These are phyloP conservation scores for Colletotrichum graminicola DNA, from an alignment of 2,329 filamentous ascomycete genomes.

Conservation along the genomic window DNA sequence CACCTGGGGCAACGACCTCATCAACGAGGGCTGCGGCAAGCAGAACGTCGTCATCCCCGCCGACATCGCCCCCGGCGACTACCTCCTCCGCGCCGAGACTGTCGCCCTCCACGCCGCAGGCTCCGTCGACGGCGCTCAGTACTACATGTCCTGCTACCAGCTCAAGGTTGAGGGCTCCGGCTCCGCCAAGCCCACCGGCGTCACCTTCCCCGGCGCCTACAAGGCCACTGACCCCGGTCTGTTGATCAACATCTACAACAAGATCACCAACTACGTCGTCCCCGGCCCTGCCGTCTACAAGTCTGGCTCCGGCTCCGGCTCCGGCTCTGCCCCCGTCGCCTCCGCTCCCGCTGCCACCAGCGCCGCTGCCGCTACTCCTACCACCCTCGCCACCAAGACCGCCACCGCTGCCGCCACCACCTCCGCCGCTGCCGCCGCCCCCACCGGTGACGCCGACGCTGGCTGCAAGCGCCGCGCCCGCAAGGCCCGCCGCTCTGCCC, in stretches of 20 bases:
- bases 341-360: constrained; percentile 4
- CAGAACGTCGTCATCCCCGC: constrained; percentile 53
- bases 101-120: constrained; percentile 63
- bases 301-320: constrained; percentile 43
- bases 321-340: constrained; percentile 10
- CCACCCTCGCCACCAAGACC: constrained; percentile 18
- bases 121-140: constrained; percentile 54
- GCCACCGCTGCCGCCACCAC: constrained; percentile 18
- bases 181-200: constrained; percentile 44
- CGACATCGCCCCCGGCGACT: constrained; percentile 63
- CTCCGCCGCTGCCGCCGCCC: constrained; percentile 24
- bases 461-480: constrained; percentile 41
- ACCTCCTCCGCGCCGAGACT: constrained; percentile 66
- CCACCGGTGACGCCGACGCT: not conserved
- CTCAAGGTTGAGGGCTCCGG: constrained; percentile 46
- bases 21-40: constrained; percentile 43
- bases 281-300: constrained; percentile 40
- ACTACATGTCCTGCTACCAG: constrained; percentile 51
- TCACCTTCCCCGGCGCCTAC: constrained; percentile 43
- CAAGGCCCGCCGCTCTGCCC: constrained; percentile 41
- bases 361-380: constrained; percentile 15
- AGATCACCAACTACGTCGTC: constrained; percentile 39
- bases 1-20: constrained; percentile 42
- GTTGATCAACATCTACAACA: constrained; percentile 59
- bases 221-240: constrained; percentile 57